Base-by-base conservation (phyloP, 2,329 filamentous ascomycete genomes). In the Nigrospora oryzae region DNA sequence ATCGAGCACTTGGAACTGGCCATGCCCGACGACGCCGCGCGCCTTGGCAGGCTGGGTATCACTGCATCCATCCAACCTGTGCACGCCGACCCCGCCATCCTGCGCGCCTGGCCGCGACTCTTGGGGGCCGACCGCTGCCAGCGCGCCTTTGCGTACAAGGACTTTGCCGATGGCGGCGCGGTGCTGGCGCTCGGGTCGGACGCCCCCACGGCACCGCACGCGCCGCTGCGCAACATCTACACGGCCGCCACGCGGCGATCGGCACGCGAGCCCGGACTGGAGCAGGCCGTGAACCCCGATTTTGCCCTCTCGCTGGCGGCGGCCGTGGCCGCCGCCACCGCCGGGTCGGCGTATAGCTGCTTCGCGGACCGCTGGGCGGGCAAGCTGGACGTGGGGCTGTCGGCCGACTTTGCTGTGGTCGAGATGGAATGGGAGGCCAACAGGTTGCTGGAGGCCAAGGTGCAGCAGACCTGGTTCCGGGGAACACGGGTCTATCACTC, bases 1-100 rank as follows among this genome's bases (percentile, higher is more conserved):
- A 79, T 84, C 51, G 81, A 84, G 60, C 81, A 84, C 54, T 63
- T 84, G 4, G 81, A 84, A 56, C 67, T 84, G 30, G 68, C 79
- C 0, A 69, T 69, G 0, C 65, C 67, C 0, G 64, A 67, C 45
- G 81, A 84, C 51, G 80, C 77, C 1, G 63, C 55, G 2, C 65
- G 79, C 1, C 68, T 84, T 1, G 80, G 78, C 6, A 55, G 63
- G 19, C 62, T 81, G 4, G 77, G 79, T 40, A 81, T 84, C 60
- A 79, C 75, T 1, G 76, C 77, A 0, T 77, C 73, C 1, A 68
- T 80, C 14, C 75, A 80, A 52, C 73, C 77, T 0, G 76, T 79
- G 0, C 77, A 81, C 49, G 67, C 74, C 1, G 77, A 80, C 46
- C 81, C 81, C 0, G 75, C 78, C 0, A 79, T 83, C 45, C 62